Evolutionary conservation across 2,329 filamentous ascomycete species (phyloP).

Genomic region (Fusarium sp.): DNA sequence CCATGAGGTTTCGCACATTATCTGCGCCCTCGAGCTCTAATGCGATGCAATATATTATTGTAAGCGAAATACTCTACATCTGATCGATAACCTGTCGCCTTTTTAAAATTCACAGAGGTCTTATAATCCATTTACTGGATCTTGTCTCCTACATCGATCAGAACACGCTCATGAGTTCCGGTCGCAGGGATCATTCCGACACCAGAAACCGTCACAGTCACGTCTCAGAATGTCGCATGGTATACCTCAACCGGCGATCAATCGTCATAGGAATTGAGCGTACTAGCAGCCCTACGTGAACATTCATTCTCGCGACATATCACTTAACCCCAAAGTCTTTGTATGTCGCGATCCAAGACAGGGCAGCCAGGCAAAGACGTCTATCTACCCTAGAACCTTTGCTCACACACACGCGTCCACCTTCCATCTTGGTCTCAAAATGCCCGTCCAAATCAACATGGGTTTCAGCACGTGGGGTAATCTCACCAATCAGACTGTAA

Average conservation of each 20-base stretch:
- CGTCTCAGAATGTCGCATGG: background rate
- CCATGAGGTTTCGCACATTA: no score
- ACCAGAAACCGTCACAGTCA: background rate
- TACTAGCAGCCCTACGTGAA: background rate
- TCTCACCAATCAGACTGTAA: background rate
- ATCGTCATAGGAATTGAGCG: background rate
- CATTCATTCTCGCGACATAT: background rate
- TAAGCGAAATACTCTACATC: background rate
- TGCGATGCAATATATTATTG: background rate
- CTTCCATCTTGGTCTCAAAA: background rate
- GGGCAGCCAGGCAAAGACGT: background rate
- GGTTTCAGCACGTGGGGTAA: background rate
- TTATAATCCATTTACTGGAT: background rate
- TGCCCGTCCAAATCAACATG: background rate
- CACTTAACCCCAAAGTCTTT: background rate
- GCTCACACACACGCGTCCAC: background rate
- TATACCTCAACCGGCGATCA: background rate
- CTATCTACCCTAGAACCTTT: background rate
- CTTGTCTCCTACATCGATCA: rapidly evolving
- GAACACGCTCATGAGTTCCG: rapidly evolving
- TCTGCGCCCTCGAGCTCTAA: rapidly evolving
- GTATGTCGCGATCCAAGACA: background rate
- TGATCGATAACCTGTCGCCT: background rate
- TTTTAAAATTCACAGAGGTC: background rate
- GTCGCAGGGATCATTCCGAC: background rate